A percentile compares a stretch with the other conserved stretches of the same genome.
These are phyloP conservation scores for Ensete glaucum DNA, from an alignment of 176 grass and related monocot genomes.

Conservation along the genomic window DNA sequence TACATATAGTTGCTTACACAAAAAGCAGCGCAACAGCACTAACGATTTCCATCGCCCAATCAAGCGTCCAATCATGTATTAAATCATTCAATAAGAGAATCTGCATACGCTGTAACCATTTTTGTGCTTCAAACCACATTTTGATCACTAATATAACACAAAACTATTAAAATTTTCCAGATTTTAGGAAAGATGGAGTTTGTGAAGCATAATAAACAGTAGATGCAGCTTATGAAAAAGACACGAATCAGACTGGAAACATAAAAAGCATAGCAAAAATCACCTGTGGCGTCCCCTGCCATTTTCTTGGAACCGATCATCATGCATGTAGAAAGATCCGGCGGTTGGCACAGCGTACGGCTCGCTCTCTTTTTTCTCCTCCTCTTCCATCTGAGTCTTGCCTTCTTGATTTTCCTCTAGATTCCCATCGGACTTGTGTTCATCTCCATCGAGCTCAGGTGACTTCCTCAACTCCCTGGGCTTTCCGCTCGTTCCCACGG, in stretches of 20 bases:
- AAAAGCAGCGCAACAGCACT: too few relatives aligned
- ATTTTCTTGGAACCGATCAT: constrained; percentile 19
- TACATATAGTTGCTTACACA: too few relatives aligned
- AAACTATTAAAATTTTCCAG: background rate
- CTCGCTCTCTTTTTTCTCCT: constrained; percentile 5
- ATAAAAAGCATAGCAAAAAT: background rate
- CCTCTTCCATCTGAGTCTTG: constrained; percentile 5
- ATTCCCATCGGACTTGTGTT: background rate
- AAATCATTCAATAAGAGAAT: background rate
- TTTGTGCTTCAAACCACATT: background rate
- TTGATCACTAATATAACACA: background rate
- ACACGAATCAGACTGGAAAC: background rate
- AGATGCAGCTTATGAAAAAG: background rate
- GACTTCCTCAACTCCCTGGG: background rate
- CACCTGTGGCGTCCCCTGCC: constrained; percentile 17
- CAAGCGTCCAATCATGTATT: background rate
- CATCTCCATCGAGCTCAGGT: background rate
- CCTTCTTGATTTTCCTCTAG: background rate
- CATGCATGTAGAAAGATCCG: constrained; percentile 13
- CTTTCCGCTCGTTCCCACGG: constrained; percentile 9
- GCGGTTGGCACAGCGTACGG: too few relatives aligned
- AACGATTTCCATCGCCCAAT: background rate
- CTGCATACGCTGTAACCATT: background rate
- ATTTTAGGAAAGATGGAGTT: background rate
- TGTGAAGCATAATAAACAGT: background rate